Conservation (phyloP, 176 grass and related monocot species). For the Ensete ventricosum region DNA sequence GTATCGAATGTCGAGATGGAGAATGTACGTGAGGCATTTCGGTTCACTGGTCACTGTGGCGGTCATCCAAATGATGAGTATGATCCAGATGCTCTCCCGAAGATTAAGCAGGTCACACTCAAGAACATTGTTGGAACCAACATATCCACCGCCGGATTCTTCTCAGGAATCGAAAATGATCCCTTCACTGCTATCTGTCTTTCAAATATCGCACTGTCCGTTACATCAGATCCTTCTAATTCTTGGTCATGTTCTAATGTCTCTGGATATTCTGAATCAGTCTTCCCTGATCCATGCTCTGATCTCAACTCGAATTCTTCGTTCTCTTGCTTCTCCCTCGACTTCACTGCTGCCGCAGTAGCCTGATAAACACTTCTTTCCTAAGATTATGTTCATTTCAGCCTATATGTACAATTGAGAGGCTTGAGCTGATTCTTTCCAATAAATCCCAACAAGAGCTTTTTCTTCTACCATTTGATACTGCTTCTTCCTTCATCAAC, state of each 20-base stretch:
- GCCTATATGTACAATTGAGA: background rate
- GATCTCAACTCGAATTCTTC: constrained; percentile 58
- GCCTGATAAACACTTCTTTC: constrained; percentile 22
- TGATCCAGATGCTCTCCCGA: constrained; percentile 45
- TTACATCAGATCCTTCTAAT: constrained; percentile 19
- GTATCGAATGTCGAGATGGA: constrained; percentile 55
- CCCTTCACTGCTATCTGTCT: constrained; percentile 73
- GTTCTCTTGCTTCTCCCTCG: constrained; percentile 39
- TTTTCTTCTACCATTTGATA: background rate
- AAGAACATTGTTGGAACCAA: constrained; percentile 65
- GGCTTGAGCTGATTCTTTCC: constrained; percentile 5
- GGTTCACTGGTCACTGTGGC: constrained; percentile 47
- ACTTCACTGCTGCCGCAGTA: constrained; percentile 39
- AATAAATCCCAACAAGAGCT: constrained; percentile 6
- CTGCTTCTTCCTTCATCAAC: background rate
- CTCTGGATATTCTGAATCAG: constrained; percentile 58
- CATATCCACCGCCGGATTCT: constrained; percentile 44
- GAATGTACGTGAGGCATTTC: constrained; percentile 44
- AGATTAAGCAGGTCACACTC: constrained; percentile 49
- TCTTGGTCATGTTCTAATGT: constrained; percentile 71
- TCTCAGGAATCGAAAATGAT: constrained; percentile 56
- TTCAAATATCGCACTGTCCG: constrained; percentile 43
- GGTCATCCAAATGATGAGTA: constrained; percentile 48
- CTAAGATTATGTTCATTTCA: constrained; percentile 1
- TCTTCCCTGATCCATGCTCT: constrained; percentile 54